Percentiles rank a stretch among this genome's conserved stretches.
These are phyloP conservation scores for Larix kaempferi DNA, from an alignment of 75 land plant genomes.

Conservation along the genomic window DNA sequence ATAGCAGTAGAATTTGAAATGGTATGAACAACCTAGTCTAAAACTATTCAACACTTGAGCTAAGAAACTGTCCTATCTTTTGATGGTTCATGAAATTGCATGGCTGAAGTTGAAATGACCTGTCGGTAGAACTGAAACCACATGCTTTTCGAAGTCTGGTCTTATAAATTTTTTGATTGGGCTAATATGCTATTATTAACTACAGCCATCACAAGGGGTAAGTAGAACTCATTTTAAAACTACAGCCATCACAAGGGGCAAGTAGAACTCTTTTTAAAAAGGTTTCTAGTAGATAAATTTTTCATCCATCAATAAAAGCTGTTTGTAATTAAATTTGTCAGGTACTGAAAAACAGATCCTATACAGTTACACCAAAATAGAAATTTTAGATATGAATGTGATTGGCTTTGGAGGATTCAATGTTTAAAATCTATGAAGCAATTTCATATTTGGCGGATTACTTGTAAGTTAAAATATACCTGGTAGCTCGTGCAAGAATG, in stretches of 20 bases:
- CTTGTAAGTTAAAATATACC: slow-evolving; percentile 8
- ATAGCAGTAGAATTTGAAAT: not conserved
- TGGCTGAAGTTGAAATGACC: not conserved
- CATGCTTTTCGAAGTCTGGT: too few relatives aligned
- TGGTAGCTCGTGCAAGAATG: slow-evolving; percentile 39
- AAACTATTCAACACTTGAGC: not conserved
- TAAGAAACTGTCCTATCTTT: not conserved
- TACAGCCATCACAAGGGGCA: too few relatives aligned
- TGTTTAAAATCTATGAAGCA: not conserved
- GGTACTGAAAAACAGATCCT: too few relatives aligned
- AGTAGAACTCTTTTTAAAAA: too few relatives aligned
- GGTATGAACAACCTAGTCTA: too few relatives aligned
- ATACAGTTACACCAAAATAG: too few relatives aligned
- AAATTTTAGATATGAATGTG: too few relatives aligned
- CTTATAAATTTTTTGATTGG: too few relatives aligned
- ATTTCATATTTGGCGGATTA: not conserved
- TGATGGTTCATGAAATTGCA: not conserved
- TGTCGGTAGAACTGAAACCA: too few relatives aligned
- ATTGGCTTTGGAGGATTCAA: not conserved
- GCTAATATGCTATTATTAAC: too few relatives aligned
- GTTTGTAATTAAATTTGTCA: not conserved
- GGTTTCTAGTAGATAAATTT: not conserved
- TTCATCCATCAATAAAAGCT: not conserved
- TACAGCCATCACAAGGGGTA: too few relatives aligned
- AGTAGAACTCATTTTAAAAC: too few relatives aligned